Evolutionary conservation across 2,329 filamentous ascomycete genomes (phyloP).

Genomic region (Apiospora arundinis): DNA sequence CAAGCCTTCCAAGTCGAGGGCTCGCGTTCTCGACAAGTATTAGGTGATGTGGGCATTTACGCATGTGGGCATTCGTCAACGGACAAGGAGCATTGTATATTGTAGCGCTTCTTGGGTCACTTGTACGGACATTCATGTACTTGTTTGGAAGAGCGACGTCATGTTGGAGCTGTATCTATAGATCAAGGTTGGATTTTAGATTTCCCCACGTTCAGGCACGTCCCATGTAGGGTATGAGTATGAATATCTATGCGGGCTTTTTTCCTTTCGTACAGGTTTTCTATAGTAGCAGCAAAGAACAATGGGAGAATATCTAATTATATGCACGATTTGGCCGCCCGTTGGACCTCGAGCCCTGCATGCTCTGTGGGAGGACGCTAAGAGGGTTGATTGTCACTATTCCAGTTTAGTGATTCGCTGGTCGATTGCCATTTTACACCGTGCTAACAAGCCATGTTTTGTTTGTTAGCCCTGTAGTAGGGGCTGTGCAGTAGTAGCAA

Average conservation of each 20-base stretch:
- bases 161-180: background rate
- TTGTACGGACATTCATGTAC: background rate
- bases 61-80: background rate
- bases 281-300: background rate
- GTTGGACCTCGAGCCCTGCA: too few relatives aligned
- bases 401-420: too few relatives aligned
- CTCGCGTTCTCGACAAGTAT: constrained; percentile 12
- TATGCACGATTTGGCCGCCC: too few relatives aligned
- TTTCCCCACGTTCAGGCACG: background rate
- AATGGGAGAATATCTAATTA: too few relatives aligned
- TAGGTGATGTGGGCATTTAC: background rate
- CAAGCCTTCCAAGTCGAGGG: constrained; percentile 18
- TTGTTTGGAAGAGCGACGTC: background rate
- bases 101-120: background rate
- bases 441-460: background rate
- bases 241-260: background rate
- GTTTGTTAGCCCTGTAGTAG: background rate
- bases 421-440: background rate
- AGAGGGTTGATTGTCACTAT: too few relatives aligned
- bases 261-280: background rate
- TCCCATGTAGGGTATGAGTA: background rate
- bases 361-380: too few relatives aligned
- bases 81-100: background rate
- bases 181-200: background rate
- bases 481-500: background rate